Evolutionary conservation across 257 asterid genomes (phyloP).

Genomic region (Nicotiana sylvestris): DNA sequence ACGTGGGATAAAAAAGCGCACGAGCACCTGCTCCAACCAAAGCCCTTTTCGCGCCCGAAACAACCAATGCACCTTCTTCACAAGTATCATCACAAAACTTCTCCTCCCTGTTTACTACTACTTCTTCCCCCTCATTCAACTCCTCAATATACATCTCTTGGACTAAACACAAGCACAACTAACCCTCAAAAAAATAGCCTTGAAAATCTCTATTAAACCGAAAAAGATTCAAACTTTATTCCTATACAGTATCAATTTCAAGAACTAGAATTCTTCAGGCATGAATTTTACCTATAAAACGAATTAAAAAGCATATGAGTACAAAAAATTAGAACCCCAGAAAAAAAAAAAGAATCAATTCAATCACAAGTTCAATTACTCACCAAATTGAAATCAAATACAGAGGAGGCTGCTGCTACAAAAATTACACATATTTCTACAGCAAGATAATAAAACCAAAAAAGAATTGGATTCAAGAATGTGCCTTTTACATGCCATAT

Average conservation of each 20-base stretch:
- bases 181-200: conserved; percentile 6
- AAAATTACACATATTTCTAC: conserved; percentile 17
- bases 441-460: conserved; percentile 23
- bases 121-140: conserved; percentile 48
- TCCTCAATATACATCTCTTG: conserved; percentile 64
- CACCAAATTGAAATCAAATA: conserved; percentile 7
- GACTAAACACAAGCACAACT: conserved; percentile 11
- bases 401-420: conserved; percentile 21
- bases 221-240: conserved; percentile 7
- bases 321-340: neutral
- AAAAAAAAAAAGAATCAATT: neutral
- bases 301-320: neutral
- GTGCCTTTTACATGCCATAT: neutral
- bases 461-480: conserved; percentile 30
- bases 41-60: conserved; percentile 65
- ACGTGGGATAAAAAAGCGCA: conserved; percentile 89
- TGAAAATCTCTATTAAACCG: neutral
- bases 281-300: neutral
- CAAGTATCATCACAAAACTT: conserved; percentile 34
- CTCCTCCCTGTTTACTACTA: conserved; percentile 40
- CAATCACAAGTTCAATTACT: neutral
- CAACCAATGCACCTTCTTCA: conserved; percentile 38
- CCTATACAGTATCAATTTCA: neutral
- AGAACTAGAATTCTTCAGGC: neutral
- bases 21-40: conserved; percentile 96